Conservation (phyloP, 225 moss, liverwort and hornwort genomes). For the Sphagnum contortum region DNA sequence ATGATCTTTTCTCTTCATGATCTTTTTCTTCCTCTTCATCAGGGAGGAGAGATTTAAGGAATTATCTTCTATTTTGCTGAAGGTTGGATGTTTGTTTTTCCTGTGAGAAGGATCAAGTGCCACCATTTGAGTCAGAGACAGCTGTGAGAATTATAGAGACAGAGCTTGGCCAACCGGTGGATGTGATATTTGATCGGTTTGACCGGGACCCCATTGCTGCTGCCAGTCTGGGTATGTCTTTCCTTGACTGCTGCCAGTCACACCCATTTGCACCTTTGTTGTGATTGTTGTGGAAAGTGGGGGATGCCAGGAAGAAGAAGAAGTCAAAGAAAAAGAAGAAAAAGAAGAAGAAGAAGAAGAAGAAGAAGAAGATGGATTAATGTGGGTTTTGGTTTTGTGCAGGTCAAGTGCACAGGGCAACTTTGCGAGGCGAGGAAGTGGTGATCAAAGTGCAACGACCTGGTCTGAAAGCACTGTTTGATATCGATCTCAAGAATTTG, state of each 20-base stretch:
- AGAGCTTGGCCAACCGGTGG: constrained; percentile 76
- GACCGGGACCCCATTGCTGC: constrained; percentile 97
- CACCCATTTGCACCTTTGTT: too few species aligned
- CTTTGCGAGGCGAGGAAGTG: constrained; percentile 77
- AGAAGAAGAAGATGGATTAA: neutral
- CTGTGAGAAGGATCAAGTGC: constrained; percentile 75
- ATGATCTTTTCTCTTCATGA: too few species aligned
- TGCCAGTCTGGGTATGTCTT: constrained; percentile 80
- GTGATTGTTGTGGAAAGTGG: too few species aligned
- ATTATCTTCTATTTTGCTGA: too few species aligned
- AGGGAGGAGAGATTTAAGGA: too few species aligned
- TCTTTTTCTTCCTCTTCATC: too few species aligned
- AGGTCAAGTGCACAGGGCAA: constrained; percentile 97
- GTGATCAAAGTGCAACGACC: constrained; percentile 97
- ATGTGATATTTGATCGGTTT: constrained; percentile 71
- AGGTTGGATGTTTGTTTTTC: too few species aligned
- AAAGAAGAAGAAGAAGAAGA: too few species aligned
- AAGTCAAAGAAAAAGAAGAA: neutral
- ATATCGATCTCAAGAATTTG: constrained; percentile 93
- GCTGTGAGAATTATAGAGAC: constrained; percentile 79
- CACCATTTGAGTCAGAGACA: constrained; percentile 86
- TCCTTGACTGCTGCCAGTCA: neutral
- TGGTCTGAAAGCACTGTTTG: constrained; percentile 95
- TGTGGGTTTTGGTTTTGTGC: constrained; percentile 11
- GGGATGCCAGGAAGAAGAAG: too few species aligned